These are phyloP conservation scores for Amorphotheca resinae DNA, from an alignment of 495 filamentous ascomycete species.

Conservation along the genomic window DNA sequence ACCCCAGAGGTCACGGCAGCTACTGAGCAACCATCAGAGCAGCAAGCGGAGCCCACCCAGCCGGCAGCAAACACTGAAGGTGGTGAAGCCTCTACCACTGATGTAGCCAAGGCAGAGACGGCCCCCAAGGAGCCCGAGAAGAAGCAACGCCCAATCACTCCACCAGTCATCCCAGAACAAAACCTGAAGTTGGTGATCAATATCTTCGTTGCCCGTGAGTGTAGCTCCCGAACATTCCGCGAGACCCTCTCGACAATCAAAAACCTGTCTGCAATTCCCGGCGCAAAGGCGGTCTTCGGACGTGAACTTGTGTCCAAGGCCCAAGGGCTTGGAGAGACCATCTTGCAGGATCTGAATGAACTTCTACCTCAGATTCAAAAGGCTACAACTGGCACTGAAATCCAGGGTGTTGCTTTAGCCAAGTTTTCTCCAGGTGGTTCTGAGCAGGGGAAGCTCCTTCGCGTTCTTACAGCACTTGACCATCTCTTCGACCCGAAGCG, in stretches of 20 bases:
- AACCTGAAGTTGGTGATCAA: constrained; percentile 90
- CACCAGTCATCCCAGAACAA: constrained; percentile 77
- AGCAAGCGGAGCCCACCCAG: constrained; percentile 14
- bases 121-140: constrained; percentile 34
- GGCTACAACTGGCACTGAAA: constrained; percentile 79
- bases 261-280: constrained; percentile 86
- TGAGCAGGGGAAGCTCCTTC: constrained; percentile 87
- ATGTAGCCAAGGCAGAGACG: constrained; percentile 32
- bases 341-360: constrained; percentile 72
- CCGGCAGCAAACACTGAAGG: constrained; percentile 15
- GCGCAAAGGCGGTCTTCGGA: constrained; percentile 81
- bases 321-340: constrained; percentile 67
- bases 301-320: constrained; percentile 81
- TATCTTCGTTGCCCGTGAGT: constrained; percentile 90
- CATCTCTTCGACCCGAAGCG: constrained; percentile 76
- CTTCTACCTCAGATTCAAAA: constrained; percentile 78
- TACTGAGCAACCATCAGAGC: constrained; percentile 6
- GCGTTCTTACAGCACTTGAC: constrained; percentile 89
- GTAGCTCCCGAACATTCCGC: constrained; percentile 90
- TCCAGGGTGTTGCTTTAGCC: constrained; percentile 84
- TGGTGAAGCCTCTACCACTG: constrained; percentile 30
- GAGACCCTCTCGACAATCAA: constrained; percentile 96
- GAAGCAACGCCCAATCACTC: constrained; percentile 58
- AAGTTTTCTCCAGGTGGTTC: constrained; percentile 94
- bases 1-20: constrained; percentile 19